Conservation (phyloP, 208 protist genomes). For the Angomonas desouzai region DNA sequence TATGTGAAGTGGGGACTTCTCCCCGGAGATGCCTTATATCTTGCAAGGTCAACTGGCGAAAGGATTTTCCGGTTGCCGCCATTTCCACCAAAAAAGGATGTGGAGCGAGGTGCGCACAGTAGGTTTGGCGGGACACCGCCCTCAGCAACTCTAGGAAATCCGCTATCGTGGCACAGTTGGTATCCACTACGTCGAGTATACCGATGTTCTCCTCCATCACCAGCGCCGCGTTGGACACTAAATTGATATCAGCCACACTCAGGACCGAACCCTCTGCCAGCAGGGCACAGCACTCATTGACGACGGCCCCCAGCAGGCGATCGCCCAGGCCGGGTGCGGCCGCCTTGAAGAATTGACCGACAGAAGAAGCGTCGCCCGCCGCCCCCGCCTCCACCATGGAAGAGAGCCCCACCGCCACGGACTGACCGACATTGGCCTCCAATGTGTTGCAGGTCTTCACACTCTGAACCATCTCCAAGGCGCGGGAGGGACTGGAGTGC, state of each 20-base stretch:
- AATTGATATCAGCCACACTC: constrained; percentile 42
- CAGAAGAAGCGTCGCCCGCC: constrained; percentile 10
- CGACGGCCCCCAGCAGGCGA: constrained; percentile 54
- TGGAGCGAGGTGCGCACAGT: constrained; percentile 43
- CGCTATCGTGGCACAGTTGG: constrained; percentile 23
- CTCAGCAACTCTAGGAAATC: constrained; percentile 34
- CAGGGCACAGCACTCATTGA: constrained; percentile 60
- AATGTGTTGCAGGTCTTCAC: constrained; percentile 1
- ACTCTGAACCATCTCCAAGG: constrained; percentile 35
- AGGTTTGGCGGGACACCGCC: constrained; percentile 23
- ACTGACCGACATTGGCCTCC: neutral
- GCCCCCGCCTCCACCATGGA: constrained; percentile 7
- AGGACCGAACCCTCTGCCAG: constrained; percentile 38
- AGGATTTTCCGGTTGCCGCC: constrained; percentile 25
- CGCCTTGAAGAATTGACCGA: constrained; percentile 30
- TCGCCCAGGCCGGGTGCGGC: constrained; percentile 27
- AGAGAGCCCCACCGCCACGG: constrained; percentile 21
- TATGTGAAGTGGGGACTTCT: constrained; percentile 6
- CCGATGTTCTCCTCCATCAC: constrained; percentile 57
- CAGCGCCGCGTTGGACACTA: constrained; percentile 54
- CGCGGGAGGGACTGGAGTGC: constrained; percentile 26
- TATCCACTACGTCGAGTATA: constrained; percentile 47
- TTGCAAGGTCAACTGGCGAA: constrained; percentile 41
- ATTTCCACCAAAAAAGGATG: constrained; percentile 55
- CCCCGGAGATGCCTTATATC: constrained; percentile 14